Evolutionary conservation across 2,329 filamentous ascomycete genomes (phyloP).

Genomic region (Kalaharituber pfeilii): DNA sequence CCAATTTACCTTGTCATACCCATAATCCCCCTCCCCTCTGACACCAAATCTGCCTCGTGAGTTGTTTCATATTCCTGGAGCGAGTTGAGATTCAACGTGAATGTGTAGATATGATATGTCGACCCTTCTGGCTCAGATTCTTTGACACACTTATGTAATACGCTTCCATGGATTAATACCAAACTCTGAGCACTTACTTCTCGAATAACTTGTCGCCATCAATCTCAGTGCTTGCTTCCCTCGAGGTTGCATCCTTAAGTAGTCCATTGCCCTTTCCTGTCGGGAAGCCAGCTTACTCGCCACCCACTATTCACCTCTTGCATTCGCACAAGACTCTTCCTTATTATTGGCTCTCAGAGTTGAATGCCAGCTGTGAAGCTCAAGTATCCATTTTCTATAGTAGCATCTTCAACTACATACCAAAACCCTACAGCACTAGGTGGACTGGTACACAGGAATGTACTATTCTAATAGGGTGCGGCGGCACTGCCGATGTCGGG

Average conservation of each 20-base stretch:
- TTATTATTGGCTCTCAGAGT: slow-evolving; percentile 50
- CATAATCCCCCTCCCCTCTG: too few species aligned
- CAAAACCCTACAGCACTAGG: slow-evolving; percentile 88
- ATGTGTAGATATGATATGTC: too few species aligned
- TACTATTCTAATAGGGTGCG: slow-evolving; percentile 78
- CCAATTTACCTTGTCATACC: too few species aligned
- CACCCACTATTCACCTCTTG: slow-evolving; percentile 24
- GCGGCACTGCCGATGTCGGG: slow-evolving; percentile 88
- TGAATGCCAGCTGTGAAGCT: slow-evolving; percentile 75
- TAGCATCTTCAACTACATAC: slow-evolving; percentile 92
- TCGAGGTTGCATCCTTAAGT: slow-evolving; percentile 27
- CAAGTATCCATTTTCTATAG: slow-evolving; percentile 68
- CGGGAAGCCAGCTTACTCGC: slow-evolving; percentile 55
- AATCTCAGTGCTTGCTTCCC: slow-evolving; percentile 27
- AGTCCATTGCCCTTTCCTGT: slow-evolving; percentile 32
- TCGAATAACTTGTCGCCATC: slow-evolving; percentile 45
- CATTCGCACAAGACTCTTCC: slow-evolving; percentile 57
- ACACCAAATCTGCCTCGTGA: too few species aligned
- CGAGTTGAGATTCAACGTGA: too few species aligned
- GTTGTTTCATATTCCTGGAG: too few species aligned
- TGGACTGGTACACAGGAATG: slow-evolving; percentile 78
- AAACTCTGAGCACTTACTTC: slow-evolving; percentile 83
- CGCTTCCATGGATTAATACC: slow-evolving; percentile 87
- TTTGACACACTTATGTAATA: slow-evolving; percentile 89
- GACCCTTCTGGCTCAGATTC: slow-evolving; percentile 63